Base-by-base conservation (phyloP, 139 green algal species). In the Chlamydomonas sp. region DNA sequence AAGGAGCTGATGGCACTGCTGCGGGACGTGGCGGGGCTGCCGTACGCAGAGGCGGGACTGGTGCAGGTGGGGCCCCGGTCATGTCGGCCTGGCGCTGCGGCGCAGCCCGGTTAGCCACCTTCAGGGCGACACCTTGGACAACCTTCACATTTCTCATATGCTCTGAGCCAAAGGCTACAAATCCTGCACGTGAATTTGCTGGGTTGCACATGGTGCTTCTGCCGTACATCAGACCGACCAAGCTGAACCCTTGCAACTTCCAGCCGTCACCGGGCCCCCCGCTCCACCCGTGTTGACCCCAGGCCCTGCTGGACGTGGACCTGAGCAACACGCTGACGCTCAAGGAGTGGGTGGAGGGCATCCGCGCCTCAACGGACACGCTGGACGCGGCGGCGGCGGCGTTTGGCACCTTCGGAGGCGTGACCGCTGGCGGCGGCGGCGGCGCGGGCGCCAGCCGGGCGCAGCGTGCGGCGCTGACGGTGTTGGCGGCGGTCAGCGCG, bases 291-390 rank as follows among this genome's bases (percentile, higher is more conserved):
- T 3, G 31, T 49, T 49, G 31, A 49, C 31, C 76, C 7, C 82
- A 92, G 90, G 90, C 90, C 5, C 89, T 92, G 62, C 90, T 92
- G 6, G 90, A 92, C 62, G 78, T 85, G 20, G 90, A 92, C 83
- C 78, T 89, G 2, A 87, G 73, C 83, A 80, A 79, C 86, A 85
- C 63, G 4, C 83, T 92, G 9, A 84, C 71, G 2, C 84, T 91
- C 4, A 20, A 85, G 6, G 90, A 92, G 86, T 92, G 89, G 64
- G 14, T 91, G 83, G 86, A 86, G 9, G 90, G 90, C 83, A 83
- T 92, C 18, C 88, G 85, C 63, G 66, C 57, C 9, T 85, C 80
- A 61, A 85, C 69, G 7, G 60, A 74, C 76, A 49, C 17, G 3
- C 82, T 91, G 75, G 87, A 91, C 74, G 76, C 71, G 57, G 83